These are phyloP conservation scores for Wickerhamiella domercqiae DNA, from an alignment of 805 yeast species.

Conservation along the genomic window DNA sequence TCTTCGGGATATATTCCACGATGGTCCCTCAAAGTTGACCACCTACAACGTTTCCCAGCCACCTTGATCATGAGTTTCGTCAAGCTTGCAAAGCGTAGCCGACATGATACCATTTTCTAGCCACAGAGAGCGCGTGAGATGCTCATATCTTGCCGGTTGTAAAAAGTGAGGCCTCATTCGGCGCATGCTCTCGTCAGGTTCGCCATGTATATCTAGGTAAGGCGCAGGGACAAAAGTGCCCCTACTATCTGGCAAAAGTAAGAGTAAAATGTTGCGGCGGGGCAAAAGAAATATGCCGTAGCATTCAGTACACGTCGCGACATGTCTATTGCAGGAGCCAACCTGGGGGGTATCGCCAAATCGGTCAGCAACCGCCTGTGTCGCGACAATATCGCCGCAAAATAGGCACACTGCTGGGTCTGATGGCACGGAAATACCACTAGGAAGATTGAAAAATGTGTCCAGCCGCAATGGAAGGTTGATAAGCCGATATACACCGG, in stretches of 20 bases:
- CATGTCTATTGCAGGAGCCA: slow-evolving; percentile 77
- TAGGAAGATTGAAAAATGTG: slow-evolving; percentile 38
- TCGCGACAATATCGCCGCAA: slow-evolving; percentile 55
- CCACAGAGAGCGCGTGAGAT: slow-evolving; percentile 55
- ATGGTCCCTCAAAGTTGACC: too few species aligned
- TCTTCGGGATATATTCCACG: too few species aligned
- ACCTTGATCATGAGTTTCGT: slow-evolving; percentile 68
- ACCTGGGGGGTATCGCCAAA: slow-evolving; percentile 30
- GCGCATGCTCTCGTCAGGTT: slow-evolving; percentile 54
- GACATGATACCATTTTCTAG: slow-evolving; percentile 65
- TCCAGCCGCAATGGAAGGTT: slow-evolving; percentile 54
- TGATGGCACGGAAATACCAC: slow-evolving; percentile 17
- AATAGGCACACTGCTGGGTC: slow-evolving; percentile 82
- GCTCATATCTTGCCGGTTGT: slow-evolving; percentile 45
- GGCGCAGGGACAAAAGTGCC: slow-evolving; percentile 83
- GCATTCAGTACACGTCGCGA: slow-evolving; percentile 37
- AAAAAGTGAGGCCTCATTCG: slow-evolving; percentile 59
- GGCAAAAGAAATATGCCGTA: slow-evolving; percentile 64
- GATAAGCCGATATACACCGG: slow-evolving; percentile 47
- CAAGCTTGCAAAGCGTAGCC: slow-evolving; percentile 62
- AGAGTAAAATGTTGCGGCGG: slow-evolving; percentile 40
- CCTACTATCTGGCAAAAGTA: slow-evolving; percentile 52
- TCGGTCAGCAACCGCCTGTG: slow-evolving; percentile 38
- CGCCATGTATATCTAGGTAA: slow-evolving; percentile 75
- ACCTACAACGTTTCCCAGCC: slow-evolving; percentile 78